phyloP scores from a whole-genome alignment of 495 filamentous ascomycete genomes.

The Tetracladium setigerum region DNA sequence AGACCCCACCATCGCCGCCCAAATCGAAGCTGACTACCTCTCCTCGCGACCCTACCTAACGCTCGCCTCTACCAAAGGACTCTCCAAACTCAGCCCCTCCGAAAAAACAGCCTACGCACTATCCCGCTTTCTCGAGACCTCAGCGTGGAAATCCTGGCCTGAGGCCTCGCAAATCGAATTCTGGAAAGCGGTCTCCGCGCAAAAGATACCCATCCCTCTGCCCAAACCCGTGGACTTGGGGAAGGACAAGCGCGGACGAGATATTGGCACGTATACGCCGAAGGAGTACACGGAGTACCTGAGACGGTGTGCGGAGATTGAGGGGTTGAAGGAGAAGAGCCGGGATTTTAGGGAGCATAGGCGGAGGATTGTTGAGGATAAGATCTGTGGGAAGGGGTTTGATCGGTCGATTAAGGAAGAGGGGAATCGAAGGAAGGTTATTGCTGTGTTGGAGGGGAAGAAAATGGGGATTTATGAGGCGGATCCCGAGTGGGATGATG shows the following conservation, averaged over 20 bases:
- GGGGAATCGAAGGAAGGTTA: slow-evolving; percentile 31
- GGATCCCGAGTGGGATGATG: slow-evolving; percentile 74
- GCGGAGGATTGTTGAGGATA: neutral
- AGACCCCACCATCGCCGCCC: slow-evolving; percentile 21
- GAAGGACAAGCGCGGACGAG: slow-evolving; percentile 31
- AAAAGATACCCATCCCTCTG: slow-evolving; percentile 32
- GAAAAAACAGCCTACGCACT: slow-evolving; percentile 18
- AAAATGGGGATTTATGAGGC: slow-evolving; percentile 46
- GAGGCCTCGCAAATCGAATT: slow-evolving; percentile 33
- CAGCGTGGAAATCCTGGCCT: slow-evolving; percentile 11
- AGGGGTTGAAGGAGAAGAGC: slow-evolving; percentile 22
- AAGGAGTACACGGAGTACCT: slow-evolving; percentile 26
- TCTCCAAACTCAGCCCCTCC: slow-evolving; percentile 4
- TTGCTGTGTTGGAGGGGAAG: slow-evolving; percentile 37
- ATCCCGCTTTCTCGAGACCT: slow-evolving; percentile 14
- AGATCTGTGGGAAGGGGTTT: slow-evolving; percentile 11
- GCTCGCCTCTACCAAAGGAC: slow-evolving; percentile 11
- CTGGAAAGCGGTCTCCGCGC: slow-evolving; percentile 38
- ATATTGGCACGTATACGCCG: slow-evolving; percentile 30
- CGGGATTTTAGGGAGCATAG: slow-evolving; percentile 16
- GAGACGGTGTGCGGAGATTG: slow-evolving; percentile 22
- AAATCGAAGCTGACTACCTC: slow-evolving; percentile 15
- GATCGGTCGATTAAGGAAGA: slow-evolving; percentile 39
- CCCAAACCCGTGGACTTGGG: slow-evolving; percentile 31
- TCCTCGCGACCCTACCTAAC: slow-evolving; percentile 15